Evolutionary conservation across 225 moss, liverwort and hornwort species (phyloP), one percentile per base, ranked within the genome.

Genomic region (Bryoerythrophyllum caledonicum): DNA sequence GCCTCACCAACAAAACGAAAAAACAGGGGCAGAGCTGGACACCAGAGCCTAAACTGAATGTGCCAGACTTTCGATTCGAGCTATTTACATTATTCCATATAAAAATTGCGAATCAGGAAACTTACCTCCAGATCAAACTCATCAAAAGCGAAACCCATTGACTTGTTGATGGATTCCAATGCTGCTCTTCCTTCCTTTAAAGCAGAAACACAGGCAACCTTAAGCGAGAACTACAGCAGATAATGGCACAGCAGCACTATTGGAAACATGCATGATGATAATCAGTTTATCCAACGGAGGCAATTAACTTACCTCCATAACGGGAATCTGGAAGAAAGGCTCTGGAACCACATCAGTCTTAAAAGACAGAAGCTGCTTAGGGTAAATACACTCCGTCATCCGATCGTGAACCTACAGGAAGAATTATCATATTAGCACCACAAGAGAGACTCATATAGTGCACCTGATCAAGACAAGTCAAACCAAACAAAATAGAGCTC

Each of bases 121-220:
- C 52, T 60, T 76, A 94, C 97, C 89, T 99, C 88, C 53, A 99
- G 84, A 79, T 99, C 99, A 78, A 99, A 99, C 27, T 99, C 91
- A 77, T 99, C 99, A 87, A 99, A 99, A 67, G 99, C 95, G 75
- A 99, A 90, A 43, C 99, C 99, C 99, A 99, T 95, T 68, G 81
- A 86, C 66, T 80, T 88, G 82, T 99, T 99, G 54, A 99, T 99
- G 57, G 90, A 84, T 86, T 99, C 99, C 81, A 99, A 78, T 81
- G 99, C 99, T 69, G 86, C 86, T 87, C 95, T 90, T 79, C 95
- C 99, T 90, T 99, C 76, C 95, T 94, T 68, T 5, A 82, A 82
- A 38, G 81, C 73, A 85, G 4, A 74, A 82, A 41, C 65, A 64
- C 23, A 52, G 68, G 53, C 52, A 53, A 59, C 25, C 53, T 75